Conservation (phyloP, 2,329 filamentous ascomycete species). For the Pseudogymnoascus sp. region DNA sequence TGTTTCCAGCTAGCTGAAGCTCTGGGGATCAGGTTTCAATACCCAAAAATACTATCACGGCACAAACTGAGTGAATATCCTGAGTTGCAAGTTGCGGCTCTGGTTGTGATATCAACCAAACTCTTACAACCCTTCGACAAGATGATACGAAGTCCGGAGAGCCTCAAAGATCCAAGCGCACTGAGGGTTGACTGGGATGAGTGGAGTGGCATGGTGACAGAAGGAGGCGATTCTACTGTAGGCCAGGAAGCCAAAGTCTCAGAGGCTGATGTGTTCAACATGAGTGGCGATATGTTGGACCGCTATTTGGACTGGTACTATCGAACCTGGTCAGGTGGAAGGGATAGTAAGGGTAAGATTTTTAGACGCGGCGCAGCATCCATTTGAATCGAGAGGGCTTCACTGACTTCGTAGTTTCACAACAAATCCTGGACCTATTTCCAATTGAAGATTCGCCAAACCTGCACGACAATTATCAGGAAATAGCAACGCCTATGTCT, state of each 20-base stretch:
- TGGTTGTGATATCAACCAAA: conserved; percentile 71
- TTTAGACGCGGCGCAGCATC: background rate
- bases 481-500: conserved; percentile 17
- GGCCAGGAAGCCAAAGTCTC: conserved; percentile 46
- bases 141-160: conserved; percentile 41
- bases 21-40: conserved; percentile 46
- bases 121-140: conserved; percentile 68
- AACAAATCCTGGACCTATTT: conserved; percentile 30
- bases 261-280: conserved; percentile 54
- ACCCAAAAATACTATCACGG: conserved; percentile 36
- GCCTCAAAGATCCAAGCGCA: conserved; percentile 47
- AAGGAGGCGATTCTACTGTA: conserved; percentile 33
- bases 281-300: conserved; percentile 57
- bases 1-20: conserved; percentile 44
- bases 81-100: conserved; percentile 63
- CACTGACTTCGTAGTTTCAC: conserved; percentile 22
- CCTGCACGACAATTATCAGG: conserved; percentile 20
- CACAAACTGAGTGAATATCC: conserved; percentile 41
- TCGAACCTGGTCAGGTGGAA: conserved; percentile 50
- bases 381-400: background rate
- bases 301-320: conserved; percentile 77
- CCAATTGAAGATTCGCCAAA: conserved; percentile 24
- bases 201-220: conserved; percentile 52
- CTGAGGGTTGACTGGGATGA: conserved; percentile 62
- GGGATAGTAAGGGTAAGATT: conserved; percentile 31